Evolutionary conservation across 805 yeast genomes (phyloP).

Genomic region (Candida schatavii): DNA sequence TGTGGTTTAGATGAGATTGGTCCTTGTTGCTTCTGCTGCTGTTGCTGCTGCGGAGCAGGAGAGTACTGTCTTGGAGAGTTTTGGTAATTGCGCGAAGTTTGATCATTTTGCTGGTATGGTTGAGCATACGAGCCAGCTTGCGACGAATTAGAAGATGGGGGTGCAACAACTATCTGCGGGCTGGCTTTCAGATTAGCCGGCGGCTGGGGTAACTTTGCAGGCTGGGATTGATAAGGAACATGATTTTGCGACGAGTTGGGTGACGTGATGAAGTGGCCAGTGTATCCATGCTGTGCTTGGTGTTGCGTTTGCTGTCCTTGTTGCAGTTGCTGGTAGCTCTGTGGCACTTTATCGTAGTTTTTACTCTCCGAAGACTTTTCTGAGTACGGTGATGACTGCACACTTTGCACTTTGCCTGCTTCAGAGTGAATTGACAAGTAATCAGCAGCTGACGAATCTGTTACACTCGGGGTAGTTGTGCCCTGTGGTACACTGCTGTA

Average conservation of each 20-base stretch:
- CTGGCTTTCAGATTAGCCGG: too few relatives aligned
- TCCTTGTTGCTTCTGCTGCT: conserved; percentile 4
- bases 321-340: conserved; percentile 2
- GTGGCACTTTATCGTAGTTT: neutral
- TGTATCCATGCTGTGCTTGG: conserved; percentile 4
- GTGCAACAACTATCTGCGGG: neutral
- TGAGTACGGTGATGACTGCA: conserved; percentile 15
- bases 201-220: neutral
- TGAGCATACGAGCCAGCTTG: neutral
- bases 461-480: conserved; percentile 13
- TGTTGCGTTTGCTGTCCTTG: conserved; percentile 6
- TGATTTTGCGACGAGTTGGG: conserved; percentile 1
- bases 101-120: conserved; percentile 6
- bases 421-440: conserved; percentile 25
- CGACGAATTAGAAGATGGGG: neutral
- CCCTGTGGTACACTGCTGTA: conserved; percentile 17
- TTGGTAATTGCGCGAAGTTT: neutral
- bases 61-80: conserved; percentile 6
- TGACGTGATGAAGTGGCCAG: neutral
- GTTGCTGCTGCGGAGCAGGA: conserved; percentile 3
- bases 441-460: conserved; percentile 8
- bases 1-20: conserved; percentile 5
- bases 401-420: conserved; percentile 18
- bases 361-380: conserved; percentile 8
- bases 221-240: neutral